Percentiles rank a stretch among this genome's conserved stretches.
phyloP scores from a whole-genome alignment of 345 rosid species.

The Corchorus olitorius region DNA sequence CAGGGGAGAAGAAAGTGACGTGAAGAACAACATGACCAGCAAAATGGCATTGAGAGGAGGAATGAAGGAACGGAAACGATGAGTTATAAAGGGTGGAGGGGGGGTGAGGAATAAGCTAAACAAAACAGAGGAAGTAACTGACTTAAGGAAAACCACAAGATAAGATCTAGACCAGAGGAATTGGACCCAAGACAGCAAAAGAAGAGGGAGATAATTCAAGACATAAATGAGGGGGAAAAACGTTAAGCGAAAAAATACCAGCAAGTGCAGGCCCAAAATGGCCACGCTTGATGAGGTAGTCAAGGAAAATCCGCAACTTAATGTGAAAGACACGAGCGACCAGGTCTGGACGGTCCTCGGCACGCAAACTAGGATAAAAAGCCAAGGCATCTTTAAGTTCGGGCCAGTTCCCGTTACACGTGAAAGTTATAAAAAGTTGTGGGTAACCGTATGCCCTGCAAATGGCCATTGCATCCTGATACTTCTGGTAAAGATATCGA shows the following conservation, averaged over 20 bases:
- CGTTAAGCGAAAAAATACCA: background rate
- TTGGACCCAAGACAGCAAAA: too few relatives aligned
- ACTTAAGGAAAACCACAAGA: too few relatives aligned
- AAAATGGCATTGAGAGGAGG: too few relatives aligned
- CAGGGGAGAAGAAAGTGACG: too few relatives aligned
- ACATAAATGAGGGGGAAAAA: background rate
- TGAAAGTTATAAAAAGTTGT: background rate
- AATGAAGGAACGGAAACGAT: too few relatives aligned
- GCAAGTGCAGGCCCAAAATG: background rate
- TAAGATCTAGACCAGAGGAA: too few relatives aligned
- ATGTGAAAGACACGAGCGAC: background rate
- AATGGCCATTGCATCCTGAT: slow-evolving; percentile 11
- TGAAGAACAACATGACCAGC: too few relatives aligned
- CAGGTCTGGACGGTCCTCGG: background rate
- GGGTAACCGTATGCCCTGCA: background rate
- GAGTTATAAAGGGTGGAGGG: too few relatives aligned
- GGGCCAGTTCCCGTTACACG: background rate
- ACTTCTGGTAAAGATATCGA: slow-evolving; percentile 3
- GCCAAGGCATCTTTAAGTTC: background rate
- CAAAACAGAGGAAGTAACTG: too few relatives aligned
- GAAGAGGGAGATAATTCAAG: background rate
- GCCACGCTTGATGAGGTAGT: background rate
- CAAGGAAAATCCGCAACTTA: background rate
- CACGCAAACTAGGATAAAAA: background rate
- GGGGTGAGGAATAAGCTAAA: too few relatives aligned